These are phyloP conservation scores for Adenanthera pavonina DNA, from an alignment of 306 rosid species.

Conservation along the genomic window DNA sequence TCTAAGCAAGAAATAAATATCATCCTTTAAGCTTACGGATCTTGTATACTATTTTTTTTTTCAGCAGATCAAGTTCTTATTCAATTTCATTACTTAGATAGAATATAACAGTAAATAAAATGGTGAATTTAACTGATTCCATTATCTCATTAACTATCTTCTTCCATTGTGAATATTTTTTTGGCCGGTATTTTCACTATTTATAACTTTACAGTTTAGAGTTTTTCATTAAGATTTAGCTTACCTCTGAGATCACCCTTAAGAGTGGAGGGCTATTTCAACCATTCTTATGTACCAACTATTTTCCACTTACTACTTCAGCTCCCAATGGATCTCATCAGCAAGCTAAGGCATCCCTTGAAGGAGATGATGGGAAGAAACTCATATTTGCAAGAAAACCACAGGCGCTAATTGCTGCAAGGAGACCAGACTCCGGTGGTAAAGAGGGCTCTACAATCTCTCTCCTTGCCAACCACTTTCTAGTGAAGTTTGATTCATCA, in stretches of 20 bases:
- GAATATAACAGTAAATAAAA: neutral
- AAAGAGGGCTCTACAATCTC: conserved; percentile 78
- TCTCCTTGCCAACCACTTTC: conserved; percentile 93
- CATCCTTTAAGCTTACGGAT: conserved; percentile 32
- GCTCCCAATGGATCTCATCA: conserved; percentile 57
- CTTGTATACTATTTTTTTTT: neutral
- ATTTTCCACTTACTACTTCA: conserved; percentile 43
- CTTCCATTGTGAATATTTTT: neutral
- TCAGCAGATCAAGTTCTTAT: neutral
- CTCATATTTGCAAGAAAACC: conserved; percentile 51
- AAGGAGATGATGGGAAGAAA: conserved; percentile 59
- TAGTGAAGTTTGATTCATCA: conserved; percentile 75
- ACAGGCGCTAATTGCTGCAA: conserved; percentile 70
- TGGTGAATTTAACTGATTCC: neutral
- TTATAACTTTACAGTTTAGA: neutral
- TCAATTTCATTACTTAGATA: neutral
- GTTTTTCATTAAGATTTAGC: neutral
- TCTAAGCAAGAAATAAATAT: conserved; percentile 13
- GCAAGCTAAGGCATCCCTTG: conserved; percentile 49
- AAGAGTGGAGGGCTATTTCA: neutral
- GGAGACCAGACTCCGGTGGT: conserved; percentile 96
- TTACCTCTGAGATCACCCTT: conserved; percentile 9
- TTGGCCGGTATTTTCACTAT: neutral
- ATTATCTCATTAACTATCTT: neutral
- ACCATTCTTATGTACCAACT: conserved; percentile 36